Evolutionary conservation across 306 rosid species (phyloP).

Genomic region (Pterocarpus santalinus): DNA sequence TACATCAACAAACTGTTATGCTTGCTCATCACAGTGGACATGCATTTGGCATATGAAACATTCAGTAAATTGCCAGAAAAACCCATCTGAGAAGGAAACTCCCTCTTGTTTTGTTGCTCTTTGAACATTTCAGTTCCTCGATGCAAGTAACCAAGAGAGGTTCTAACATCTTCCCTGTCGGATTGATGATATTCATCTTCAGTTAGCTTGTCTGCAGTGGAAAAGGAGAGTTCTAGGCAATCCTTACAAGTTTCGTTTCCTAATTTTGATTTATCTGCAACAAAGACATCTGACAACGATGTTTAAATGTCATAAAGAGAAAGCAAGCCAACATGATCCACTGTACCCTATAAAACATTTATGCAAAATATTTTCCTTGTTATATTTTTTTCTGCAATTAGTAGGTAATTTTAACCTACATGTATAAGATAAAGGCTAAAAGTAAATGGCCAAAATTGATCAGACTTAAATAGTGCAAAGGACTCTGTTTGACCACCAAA

Average conservation of each 20-base stretch:
- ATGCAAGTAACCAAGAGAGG: conserved; percentile 45
- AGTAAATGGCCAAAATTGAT: conserved; percentile 37
- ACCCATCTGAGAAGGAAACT: conserved; percentile 48
- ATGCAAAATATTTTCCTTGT: conserved; percentile 18
- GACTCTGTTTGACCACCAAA: conserved; percentile 34
- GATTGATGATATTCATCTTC: conserved; percentile 58
- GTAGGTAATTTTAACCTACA: conserved; percentile 15
- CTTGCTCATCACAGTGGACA: conserved; percentile 48
- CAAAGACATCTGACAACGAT: conserved; percentile 50
- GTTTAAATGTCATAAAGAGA: conserved; percentile 35
- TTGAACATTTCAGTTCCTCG: conserved; percentile 46
- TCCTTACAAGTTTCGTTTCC: conserved; percentile 49
- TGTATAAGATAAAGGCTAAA: conserved; percentile 24
- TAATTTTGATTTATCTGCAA: conserved; percentile 59
- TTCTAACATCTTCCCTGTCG: conserved; percentile 45
- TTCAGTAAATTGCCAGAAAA: conserved; percentile 56
- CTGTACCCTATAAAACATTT: conserved; percentile 30
- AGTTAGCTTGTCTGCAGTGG: conserved; percentile 55
- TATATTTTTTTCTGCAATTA: neutral
- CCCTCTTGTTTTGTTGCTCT: conserved; percentile 52
- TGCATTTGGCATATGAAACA: conserved; percentile 54
- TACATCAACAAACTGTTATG: conserved; percentile 39
- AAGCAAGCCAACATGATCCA: conserved; percentile 45
- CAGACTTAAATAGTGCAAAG: conserved; percentile 33
- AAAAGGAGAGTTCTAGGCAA: conserved; percentile 54